Evolutionary conservation across 2,329 filamentous ascomycete species (phyloP), one percentile per base, ranked within the genome.

Genomic region (Endocalyx cinctus): DNA sequence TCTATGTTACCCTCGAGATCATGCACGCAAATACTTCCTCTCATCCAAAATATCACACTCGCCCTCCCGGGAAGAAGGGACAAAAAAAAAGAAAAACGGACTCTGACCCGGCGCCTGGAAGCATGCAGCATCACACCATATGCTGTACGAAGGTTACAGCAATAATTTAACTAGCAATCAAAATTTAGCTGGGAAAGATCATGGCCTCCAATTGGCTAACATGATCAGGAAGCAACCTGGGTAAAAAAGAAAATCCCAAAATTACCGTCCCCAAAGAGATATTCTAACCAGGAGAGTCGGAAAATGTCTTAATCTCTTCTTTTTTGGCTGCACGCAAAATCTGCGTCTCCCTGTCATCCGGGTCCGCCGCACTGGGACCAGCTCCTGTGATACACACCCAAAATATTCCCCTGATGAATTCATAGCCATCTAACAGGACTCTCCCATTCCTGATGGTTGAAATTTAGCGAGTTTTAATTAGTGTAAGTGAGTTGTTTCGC

Each of bases 21-120:
- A 57, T 55, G 54, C 52, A 55, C 45, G 41, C 38, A 39, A 25
- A 48, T 42, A 49, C 49, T 45, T 33, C 28, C 29, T 35, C 44
- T 43, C 43, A 42, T 47, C 42, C 43, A 37, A 55, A 51, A 55
- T 57, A 51, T 55, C 37, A 48, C 52, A 45, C 50, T 42, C 45
- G 44, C 43, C 45, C 47, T 48, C 43, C 29, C 20, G 39, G 36
- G 41, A 31, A 37, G 37, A 39, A 41, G 41, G 44, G 41, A 44
- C 47, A n/a, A n/a, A n/a, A n/a, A n/a, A n/a, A n/a, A n/a, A n/a
- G n/a, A n/a, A n/a, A n/a, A n/a, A n/a, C n/a, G n/a, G n/a, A n/a
- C n/a, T n/a, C n/a, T n/a, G n/a, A n/a, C 50, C 50, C 42, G 40
- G 47, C 49, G 46, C 46, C 45, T 55, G 50, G 51, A 42, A 49